Evolutionary conservation across 768 basidiomycete species (phyloP), one percentile per base, ranked within the genome.

Genomic region (Brasilioporus rufonigricans): DNA sequence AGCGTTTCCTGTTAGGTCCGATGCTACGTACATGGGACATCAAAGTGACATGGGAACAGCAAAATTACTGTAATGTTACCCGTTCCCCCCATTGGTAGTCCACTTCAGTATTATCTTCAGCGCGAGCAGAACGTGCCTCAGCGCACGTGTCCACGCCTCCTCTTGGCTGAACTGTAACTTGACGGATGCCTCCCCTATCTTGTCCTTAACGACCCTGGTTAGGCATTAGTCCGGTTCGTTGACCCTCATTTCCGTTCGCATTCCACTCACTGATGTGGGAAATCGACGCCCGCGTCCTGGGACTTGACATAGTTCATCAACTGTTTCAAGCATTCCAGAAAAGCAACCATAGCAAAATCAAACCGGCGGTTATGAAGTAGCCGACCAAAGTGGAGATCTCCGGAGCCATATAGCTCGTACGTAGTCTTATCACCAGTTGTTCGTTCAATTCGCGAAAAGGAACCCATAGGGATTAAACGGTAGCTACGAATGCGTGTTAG

Each of bases 111-210:
- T 82, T 55, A 93, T 88, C 74, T 94, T 94, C 38, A 95, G 77
- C 19, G 91, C 92, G 21, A 94, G 79, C 53, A 97, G 77, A 54
- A 98, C 91, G 63, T 97, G 94, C 31, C 93, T 81, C 64, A 98
- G 75, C 5, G 94, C 92, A 55, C 92, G 84, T 23, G 96, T 98
- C 96, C 96, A 99, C 0, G 85, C 79, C 65, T 99, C 96, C 67
- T 99, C 96, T 63, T 93, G 91, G 61, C 89, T 90, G 70, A 97
- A 96, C 65, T 95, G 93, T 4, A 95, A 76, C 71, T 95, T 94
- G 59, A 98, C 89, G 1, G 92, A 94, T 18, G 91, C 89, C 51
- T 96, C 94, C 8, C 94, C 95, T 52, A 99, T 99, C 74, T 88
- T 92, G 72, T 99, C 97, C 72, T 92, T 98, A 39, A 79, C 76